These are phyloP conservation scores for Boletus hoseneyae DNA, from an alignment of 1,284 basidiomycete genomes.

Conservation along the genomic window DNA sequence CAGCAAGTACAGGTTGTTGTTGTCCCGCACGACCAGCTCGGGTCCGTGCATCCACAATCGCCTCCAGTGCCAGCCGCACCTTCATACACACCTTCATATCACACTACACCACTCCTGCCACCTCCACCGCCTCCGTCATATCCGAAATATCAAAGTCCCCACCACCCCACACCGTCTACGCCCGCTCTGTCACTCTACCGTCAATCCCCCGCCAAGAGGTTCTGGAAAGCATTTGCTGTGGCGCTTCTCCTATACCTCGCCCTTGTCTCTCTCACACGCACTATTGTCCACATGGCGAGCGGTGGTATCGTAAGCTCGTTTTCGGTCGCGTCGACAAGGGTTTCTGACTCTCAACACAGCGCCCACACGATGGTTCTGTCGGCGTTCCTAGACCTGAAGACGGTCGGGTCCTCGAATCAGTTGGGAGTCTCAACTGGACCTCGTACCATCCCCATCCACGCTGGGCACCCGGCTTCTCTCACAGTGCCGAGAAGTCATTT, in stretches of 20 bases:
- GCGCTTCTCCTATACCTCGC: slow-evolving; percentile 24
- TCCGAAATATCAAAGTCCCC: slow-evolving; percentile 5
- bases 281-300: slow-evolving; percentile 16
- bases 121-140: slow-evolving; percentile 16
- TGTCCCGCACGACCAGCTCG: neutral
- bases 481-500: slow-evolving; percentile 29
- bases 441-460: slow-evolving; percentile 8
- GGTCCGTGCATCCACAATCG: slow-evolving; percentile 8
- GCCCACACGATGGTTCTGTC: neutral
- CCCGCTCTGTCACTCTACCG: neutral
- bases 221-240: slow-evolving; percentile 21
- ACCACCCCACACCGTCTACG: neutral
- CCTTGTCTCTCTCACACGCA: slow-evolving; percentile 1
- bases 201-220: slow-evolving; percentile 11
- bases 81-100: slow-evolving; percentile 4
- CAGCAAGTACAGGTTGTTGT: neutral
- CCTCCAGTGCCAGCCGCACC: too few relatives aligned
- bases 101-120: slow-evolving; percentile 5
- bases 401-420: slow-evolving; percentile 13
- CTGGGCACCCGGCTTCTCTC: slow-evolving; percentile 20
- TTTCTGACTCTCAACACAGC: neutral
- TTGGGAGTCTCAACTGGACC: slow-evolving; percentile 16
- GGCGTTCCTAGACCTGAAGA: slow-evolving; percentile 14
- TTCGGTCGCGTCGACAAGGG: neutral
- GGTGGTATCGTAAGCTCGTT: slow-evolving; percentile 1